Conservation (phyloP, 2,329 filamentous ascomycete species). For the Fusarium tanahbumbuense region DNA sequence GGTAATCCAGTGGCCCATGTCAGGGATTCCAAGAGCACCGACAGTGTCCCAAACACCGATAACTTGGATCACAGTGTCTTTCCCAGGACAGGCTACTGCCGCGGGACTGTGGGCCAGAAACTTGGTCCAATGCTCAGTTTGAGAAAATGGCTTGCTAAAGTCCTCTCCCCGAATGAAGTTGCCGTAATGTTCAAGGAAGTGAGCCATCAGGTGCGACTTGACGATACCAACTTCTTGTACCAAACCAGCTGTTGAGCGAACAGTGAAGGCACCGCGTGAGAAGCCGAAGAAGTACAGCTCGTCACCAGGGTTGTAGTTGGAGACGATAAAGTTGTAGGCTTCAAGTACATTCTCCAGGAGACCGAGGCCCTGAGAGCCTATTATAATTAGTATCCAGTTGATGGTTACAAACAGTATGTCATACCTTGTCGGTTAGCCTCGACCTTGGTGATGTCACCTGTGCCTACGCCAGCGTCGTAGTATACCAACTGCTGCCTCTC, state of each 20-base stretch:
- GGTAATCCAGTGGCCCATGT: constrained; percentile 1
- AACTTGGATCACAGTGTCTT: constrained; percentile 12
- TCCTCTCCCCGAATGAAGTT: constrained; percentile 8
- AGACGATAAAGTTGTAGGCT: constrained; percentile 49
- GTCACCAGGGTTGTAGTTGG: constrained; percentile 42
- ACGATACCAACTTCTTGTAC: constrained; percentile 40
- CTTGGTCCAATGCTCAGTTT: constrained; percentile 1
- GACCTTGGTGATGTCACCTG: constrained; percentile 1
- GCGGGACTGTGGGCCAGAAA: background rate
- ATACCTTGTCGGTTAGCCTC: constrained; percentile 11
- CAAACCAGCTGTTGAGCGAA: constrained; percentile 44
- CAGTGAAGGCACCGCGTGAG: constrained; percentile 50
- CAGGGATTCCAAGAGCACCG: constrained; percentile 7
- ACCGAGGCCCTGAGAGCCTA: constrained; percentile 34
- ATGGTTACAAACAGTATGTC: too few relatives aligned
- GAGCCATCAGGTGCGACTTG: constrained; percentile 24
- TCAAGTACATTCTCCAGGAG: constrained; percentile 45
- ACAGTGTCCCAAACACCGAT: constrained; percentile 19
- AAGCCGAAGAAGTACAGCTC: constrained; percentile 49
- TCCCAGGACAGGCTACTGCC: background rate
- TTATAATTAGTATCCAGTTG: background rate
- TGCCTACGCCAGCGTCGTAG: constrained; percentile 43
- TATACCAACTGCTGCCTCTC: constrained; percentile 48
- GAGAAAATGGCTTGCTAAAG: background rate
- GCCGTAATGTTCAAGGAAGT: constrained; percentile 23